Evolutionary conservation across 768 basidiomycete species (phyloP).

Genomic region (Imleria badia): DNA sequence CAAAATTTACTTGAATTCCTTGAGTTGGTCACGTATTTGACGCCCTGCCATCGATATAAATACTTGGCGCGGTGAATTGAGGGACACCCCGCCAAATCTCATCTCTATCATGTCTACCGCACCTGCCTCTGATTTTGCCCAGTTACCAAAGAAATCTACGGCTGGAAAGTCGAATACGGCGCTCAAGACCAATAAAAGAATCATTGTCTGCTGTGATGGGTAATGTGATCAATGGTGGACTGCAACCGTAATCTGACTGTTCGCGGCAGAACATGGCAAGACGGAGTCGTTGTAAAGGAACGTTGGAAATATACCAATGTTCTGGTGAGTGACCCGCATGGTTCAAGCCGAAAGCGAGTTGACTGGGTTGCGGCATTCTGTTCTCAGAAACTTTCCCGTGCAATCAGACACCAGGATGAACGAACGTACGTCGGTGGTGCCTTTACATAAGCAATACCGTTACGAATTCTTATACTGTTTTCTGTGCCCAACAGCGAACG

Average conservation of each 20-base stretch:
- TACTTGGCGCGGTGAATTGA: no score
- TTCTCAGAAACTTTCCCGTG: slow-evolving; percentile 52
- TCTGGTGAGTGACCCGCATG: slow-evolving; percentile 37
- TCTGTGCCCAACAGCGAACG: slow-evolving; percentile 25
- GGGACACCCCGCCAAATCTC: neutral
- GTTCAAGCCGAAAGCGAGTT: neutral
- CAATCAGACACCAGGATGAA: slow-evolving; percentile 49
- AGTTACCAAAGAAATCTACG: neutral
- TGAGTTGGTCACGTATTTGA: neutral
- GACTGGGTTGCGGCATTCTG: neutral
- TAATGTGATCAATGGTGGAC: slow-evolving; percentile 17
- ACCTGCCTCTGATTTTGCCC: slow-evolving; percentile 1
- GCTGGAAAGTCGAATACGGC: neutral
- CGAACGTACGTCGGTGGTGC: slow-evolving; percentile 33
- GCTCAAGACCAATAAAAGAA: slow-evolving; percentile 47
- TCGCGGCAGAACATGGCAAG: slow-evolving; percentile 65
- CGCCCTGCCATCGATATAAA: slow-evolving; percentile 21
- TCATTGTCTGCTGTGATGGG: slow-evolving; percentile 79
- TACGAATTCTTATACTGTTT: no score
- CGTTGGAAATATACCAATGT: slow-evolving; percentile 56
- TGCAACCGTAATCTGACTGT: neutral
- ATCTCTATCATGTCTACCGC: slow-evolving; percentile 11
- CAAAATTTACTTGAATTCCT: neutral
- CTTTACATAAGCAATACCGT: no score
- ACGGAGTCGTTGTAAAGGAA: slow-evolving; percentile 48